phyloP scores from a whole-genome alignment of 2,329 filamentous ascomycete species.

The Colletotrichum cereale region DNA sequence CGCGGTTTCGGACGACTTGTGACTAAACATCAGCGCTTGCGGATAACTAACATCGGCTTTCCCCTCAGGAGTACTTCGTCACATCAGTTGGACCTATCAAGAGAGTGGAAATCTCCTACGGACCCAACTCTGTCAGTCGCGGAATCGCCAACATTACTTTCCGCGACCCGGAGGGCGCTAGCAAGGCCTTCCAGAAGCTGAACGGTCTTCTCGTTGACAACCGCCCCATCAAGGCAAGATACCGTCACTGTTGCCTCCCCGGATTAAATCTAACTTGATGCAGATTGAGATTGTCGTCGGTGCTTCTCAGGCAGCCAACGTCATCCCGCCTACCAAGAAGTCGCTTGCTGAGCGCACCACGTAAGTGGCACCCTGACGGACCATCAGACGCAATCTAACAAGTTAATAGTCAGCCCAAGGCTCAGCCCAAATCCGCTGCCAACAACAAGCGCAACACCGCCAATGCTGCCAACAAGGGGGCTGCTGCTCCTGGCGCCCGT shows the following conservation, averaged over 20 bases:
- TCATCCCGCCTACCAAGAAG: slow-evolving; percentile 75
- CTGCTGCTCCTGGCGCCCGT: slow-evolving; percentile 58
- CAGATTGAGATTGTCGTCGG: slow-evolving; percentile 93
- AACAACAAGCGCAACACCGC: slow-evolving; percentile 73
- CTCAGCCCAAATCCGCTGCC: slow-evolving; percentile 86
- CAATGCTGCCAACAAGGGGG: slow-evolving; percentile 57
- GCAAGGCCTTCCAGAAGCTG: slow-evolving; percentile 84
- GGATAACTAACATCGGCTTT: slow-evolving; percentile 75
- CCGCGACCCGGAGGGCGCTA: slow-evolving; percentile 81
- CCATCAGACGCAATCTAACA: slow-evolving; percentile 41
- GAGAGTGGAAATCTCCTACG: slow-evolving; percentile 91
- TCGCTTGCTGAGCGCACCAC: slow-evolving; percentile 86
- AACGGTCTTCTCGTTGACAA: slow-evolving; percentile 93
- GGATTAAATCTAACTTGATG: slow-evolving; percentile 42
- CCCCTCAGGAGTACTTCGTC: slow-evolving; percentile 92
- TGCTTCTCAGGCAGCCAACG: slow-evolving; percentile 76
- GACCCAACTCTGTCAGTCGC: slow-evolving; percentile 90
- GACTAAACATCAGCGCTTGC: slow-evolving; percentile 53
- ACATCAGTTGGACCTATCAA: slow-evolving; percentile 91
- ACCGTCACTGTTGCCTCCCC: not conserved
- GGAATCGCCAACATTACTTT: slow-evolving; percentile 94
- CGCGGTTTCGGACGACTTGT: slow-evolving; percentile 41
- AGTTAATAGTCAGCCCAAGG: slow-evolving; percentile 68
- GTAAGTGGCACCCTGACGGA: slow-evolving; percentile 57
- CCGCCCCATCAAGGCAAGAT: slow-evolving; percentile 85